Evolutionary conservation across 352 stramenopile species (phyloP).

Genomic region (Globisporangium paroecandrum): DNA sequence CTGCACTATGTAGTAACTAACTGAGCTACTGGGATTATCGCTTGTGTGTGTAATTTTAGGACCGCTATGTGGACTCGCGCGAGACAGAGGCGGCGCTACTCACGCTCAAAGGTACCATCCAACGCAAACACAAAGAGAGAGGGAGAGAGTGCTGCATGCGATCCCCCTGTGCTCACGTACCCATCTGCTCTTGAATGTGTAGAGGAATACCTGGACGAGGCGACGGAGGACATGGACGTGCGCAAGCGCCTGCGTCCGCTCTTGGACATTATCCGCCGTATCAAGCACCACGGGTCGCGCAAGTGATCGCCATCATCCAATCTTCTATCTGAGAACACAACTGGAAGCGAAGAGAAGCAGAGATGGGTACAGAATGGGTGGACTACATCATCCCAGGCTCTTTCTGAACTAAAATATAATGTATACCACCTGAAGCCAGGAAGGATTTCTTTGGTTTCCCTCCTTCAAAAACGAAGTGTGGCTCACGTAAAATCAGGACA

Average conservation of each 20-base stretch:
- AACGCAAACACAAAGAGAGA: background rate
- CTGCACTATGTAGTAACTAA: background rate
- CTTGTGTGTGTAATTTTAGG: conserved; percentile 12
- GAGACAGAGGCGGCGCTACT: conserved; percentile 55
- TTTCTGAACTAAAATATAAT: conserved; percentile 5
- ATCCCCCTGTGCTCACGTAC: background rate
- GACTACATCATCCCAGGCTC: background rate
- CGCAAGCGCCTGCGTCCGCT: conserved; percentile 73
- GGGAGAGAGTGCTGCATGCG: background rate
- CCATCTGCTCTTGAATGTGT: background rate
- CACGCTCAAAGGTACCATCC: conserved; percentile 39
- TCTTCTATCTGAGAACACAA: too few species aligned
- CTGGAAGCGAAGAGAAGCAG: background rate
- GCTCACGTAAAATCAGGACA: too few species aligned
- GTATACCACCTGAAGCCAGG: background rate
- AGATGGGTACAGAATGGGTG: conserved; percentile 10
- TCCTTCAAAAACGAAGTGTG: too few species aligned
- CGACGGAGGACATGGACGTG: conserved; percentile 52
- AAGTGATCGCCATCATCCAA: conserved; percentile 7
- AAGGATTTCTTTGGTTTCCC: too few species aligned
- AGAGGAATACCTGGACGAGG: conserved; percentile 75
- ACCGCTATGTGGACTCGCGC: conserved; percentile 57
- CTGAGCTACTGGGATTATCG: background rate
- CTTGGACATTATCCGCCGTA: conserved; percentile 48
- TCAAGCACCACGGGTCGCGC: conserved; percentile 17